phyloP scores from a whole-genome alignment of 208 protist species.

The Trypanosoma melophagium region DNA sequence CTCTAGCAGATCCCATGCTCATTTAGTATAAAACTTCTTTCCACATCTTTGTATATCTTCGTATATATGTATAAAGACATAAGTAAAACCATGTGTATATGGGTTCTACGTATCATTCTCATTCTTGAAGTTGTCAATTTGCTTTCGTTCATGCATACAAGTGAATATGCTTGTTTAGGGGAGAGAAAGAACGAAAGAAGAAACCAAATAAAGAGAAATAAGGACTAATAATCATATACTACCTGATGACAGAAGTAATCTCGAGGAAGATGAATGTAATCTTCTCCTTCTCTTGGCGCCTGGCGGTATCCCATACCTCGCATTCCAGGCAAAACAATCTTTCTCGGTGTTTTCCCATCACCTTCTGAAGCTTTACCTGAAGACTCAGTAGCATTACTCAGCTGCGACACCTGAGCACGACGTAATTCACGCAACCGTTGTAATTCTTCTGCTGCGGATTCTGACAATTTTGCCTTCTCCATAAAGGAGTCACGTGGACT shows the following conservation, averaged over 20 bases:
- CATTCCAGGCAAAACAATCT: slow-evolving; percentile 51
- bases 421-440: slow-evolving; percentile 49
- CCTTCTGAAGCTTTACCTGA: slow-evolving; percentile 10
- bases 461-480: slow-evolving; percentile 2
- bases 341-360: slow-evolving; percentile 1
- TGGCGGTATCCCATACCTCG: slow-evolving; percentile 58
- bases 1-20: too few species aligned
- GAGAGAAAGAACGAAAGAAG: not conserved
- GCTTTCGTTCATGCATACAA: too few species aligned
- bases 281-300: slow-evolving; percentile 32
- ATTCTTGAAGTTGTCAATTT: too few species aligned
- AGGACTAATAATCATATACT: slow-evolving; percentile 49
- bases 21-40: too few species aligned
- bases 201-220: not conserved
- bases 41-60: too few species aligned
- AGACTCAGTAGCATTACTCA: slow-evolving; percentile 8
- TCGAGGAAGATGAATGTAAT: slow-evolving; percentile 70
- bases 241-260: slow-evolving; percentile 67
- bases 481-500: slow-evolving; percentile 34
- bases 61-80: too few species aligned
- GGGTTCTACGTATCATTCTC: not conserved
- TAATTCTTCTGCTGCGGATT: slow-evolving; percentile 40
- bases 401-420: slow-evolving; percentile 31
- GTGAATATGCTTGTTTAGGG: not conserved
- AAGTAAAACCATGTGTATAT: not conserved